Base-by-base conservation (phyloP, 345 rosid species). In the Mallotus nudiflorus region DNA sequence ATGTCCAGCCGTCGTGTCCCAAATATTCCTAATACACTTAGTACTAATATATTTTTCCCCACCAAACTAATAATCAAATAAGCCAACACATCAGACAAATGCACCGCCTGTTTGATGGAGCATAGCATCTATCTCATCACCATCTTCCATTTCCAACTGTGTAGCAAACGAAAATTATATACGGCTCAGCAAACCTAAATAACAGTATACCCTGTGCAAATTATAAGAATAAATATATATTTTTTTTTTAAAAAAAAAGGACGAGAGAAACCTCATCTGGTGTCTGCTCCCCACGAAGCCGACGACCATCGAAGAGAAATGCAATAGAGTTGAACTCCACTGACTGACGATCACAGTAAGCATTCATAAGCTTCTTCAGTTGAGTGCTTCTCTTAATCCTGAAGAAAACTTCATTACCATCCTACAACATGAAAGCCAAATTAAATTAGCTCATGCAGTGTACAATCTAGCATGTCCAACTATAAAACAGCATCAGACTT, bases 391-490 rank as follows among this genome's bases (percentile, higher is more conserved):
- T 81, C 73, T 90, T 92, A 58, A 92, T 92, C 83, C 92, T 86
- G 66, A 92, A 92, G 76, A 90, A 92, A 37, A 92, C 96, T 73
- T 92, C 98, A 68, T 87, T 92, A 6, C 98, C 98, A 82, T 92
- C 98, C 98, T 88, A 68, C 52, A 67, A 48, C 31, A 65, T 13
- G 9, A 10, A 52, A 10, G 24, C 59, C 40, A 49, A 51, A 35
- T 50, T 35, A 33, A 2, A 33, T 33, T 33, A 65, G 45, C 44
- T 18, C 42, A 33, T 22, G 10, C 29, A 16, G 18, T 15, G 18
- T 25, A 13, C 8, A 61, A 11, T 20, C 48, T 49, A 42, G 50
- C 50, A 22, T 39, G 12, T 11, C 28, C 22, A 37, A 3, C 16
- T 37, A 3, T n/a, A 2, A 1, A 19, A 37, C 13, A 60, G 46